Evolutionary conservation across 2,329 filamentous ascomycete genomes (phyloP).

Genomic region (Colletotrichum sublineola): DNA sequence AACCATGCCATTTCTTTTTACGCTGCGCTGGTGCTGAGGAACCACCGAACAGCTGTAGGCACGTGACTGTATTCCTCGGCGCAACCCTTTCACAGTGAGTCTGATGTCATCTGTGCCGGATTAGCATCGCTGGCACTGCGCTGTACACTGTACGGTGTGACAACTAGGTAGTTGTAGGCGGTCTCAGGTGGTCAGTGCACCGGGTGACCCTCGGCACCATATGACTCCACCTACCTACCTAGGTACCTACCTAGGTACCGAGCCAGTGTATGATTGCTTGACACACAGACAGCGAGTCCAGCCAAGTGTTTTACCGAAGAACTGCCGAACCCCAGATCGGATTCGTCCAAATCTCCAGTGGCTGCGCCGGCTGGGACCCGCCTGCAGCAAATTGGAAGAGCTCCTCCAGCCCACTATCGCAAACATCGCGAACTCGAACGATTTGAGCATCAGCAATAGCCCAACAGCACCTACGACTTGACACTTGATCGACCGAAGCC

Average conservation of each 20-base stretch:
- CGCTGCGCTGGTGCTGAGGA: conserved; percentile 5
- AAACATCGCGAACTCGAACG: conserved; percentile 8
- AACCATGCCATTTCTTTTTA: not conserved
- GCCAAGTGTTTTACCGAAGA: conserved; percentile 29
- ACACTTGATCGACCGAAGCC: not conserved
- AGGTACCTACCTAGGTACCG: too few relatives aligned
- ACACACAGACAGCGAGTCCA: not conserved
- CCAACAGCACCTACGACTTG: not conserved
- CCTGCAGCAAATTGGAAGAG: conserved; percentile 38
- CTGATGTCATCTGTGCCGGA: conserved; percentile 43
- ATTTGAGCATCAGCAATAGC: conserved; percentile 26
- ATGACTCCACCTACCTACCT: not conserved
- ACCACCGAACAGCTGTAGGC: conserved; percentile 43
- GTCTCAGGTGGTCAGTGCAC: conserved; percentile 32
- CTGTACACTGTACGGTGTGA: not conserved
- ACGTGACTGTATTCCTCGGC: conserved; percentile 22
- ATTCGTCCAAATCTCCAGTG: conserved; percentile 37
- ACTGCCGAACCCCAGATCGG: conserved; percentile 39
- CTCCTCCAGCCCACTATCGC: conserved; percentile 34
- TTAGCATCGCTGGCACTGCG: conserved; percentile 45
- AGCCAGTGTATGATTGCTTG: not conserved
- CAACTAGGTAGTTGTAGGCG: not conserved
- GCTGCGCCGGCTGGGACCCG: not conserved
- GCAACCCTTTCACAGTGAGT: conserved; percentile 6
- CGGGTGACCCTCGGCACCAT: conserved; percentile 27